Evolutionary conservation across 805 yeast genomes (phyloP).

Genomic region (Ogataea wickerhamii): DNA sequence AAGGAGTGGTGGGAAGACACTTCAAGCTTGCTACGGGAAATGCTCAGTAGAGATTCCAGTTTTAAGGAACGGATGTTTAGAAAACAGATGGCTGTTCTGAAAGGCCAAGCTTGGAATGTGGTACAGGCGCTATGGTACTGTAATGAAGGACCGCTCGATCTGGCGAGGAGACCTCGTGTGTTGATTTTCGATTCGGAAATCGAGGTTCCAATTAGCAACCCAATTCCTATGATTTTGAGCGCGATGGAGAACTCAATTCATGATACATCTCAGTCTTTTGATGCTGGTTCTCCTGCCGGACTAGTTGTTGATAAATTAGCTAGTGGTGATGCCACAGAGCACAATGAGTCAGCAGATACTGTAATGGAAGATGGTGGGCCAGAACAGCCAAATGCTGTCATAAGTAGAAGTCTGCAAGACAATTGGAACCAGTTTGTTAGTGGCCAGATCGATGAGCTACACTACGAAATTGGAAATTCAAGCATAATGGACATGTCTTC

Average conservation of each 20-base stretch:
- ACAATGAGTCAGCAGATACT: conserved; percentile 1
- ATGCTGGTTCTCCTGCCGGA: conserved; percentile 1
- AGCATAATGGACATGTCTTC: conserved; percentile 13
- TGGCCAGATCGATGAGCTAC: conserved; percentile 29
- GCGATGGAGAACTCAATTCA: conserved; percentile 44
- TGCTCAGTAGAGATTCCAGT: conserved; percentile 55
- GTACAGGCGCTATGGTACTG: conserved; percentile 58
- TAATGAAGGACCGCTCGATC: conserved; percentile 64
- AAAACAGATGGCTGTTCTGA: conserved; percentile 64
- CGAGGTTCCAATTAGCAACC: conserved; percentile 50
- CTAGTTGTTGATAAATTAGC: background rate
- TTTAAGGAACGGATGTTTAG: conserved; percentile 65
- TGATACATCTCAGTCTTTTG: conserved; percentile 3
- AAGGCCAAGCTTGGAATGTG: conserved; percentile 76
- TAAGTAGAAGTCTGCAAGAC: conserved; percentile 22
- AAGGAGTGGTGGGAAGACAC: conserved; percentile 70
- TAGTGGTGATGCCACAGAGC: background rate
- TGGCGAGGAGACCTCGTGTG: conserved; percentile 55
- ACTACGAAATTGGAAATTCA: conserved; percentile 18
- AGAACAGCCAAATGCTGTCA: conserved; percentile 1
- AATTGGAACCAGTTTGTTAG: conserved; percentile 30
- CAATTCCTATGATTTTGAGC: conserved; percentile 34
- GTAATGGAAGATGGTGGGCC: background rate
- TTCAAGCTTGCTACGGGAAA: conserved; percentile 40
- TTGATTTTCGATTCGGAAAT: conserved; percentile 58